Conservation (phyloP, 2,329 filamentous ascomycete species). For the Escovopsis sp. region DNA sequence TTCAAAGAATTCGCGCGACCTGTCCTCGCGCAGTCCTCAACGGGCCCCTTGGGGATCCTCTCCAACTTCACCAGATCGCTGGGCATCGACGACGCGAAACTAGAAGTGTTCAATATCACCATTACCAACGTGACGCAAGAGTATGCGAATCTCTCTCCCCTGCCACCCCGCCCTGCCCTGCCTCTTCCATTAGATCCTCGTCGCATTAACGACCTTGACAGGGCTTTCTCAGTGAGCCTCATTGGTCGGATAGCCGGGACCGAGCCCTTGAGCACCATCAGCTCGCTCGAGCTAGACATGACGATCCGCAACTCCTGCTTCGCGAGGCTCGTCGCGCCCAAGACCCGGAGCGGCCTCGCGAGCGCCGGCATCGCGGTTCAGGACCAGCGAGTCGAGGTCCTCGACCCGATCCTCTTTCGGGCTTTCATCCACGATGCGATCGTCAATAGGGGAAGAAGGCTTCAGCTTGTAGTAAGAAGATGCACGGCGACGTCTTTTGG, state of each 20-base stretch:
- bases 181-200: too few relatives aligned
- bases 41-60: constrained; percentile 8
- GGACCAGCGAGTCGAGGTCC: constrained; percentile 16
- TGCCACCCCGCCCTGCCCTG: too few relatives aligned
- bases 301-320: constrained; percentile 16
- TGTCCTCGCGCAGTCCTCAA: constrained; percentile 5
- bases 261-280: constrained; percentile 17
- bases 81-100: constrained; percentile 9
- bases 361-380: constrained; percentile 13
- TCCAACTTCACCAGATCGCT: constrained; percentile 16
- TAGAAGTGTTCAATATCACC: constrained; percentile 16
- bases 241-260: constrained; percentile 17
- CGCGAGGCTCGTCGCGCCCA: constrained; percentile 17
- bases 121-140: constrained; percentile 16
- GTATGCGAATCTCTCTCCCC: constrained; percentile 10
- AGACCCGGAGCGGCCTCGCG: constrained; percentile 14
- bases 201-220: constrained; percentile 4
- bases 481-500: constrained; percentile 15
- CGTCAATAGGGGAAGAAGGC: constrained; percentile 12
- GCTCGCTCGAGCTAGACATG: constrained; percentile 15
- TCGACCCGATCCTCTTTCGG: constrained; percentile 14
- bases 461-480: constrained; percentile 15
- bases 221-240: constrained; percentile 16
- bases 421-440: constrained; percentile 18
- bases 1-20: constrained; percentile 14